phyloP scores from a whole-genome alignment of 2,329 filamentous ascomycete genomes.

The Ustulina deusta region DNA sequence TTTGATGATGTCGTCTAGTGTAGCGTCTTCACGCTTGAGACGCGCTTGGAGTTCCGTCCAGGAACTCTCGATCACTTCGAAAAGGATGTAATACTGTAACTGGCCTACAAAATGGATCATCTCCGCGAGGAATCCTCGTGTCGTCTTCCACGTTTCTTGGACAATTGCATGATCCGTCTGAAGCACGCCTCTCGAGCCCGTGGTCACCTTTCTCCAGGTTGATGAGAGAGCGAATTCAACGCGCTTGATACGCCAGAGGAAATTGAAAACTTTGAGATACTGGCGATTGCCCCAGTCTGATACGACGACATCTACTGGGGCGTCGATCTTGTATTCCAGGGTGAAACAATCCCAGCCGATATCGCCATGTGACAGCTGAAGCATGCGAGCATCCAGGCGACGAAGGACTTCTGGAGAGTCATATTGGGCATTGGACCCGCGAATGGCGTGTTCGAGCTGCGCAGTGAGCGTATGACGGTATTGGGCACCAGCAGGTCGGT shows the following conservation, averaged over 20 bases:
- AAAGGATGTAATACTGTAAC: constrained; percentile 97
- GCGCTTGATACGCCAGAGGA: constrained; percentile 97
- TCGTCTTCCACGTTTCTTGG: constrained; percentile 87
- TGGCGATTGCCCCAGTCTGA: constrained; percentile 96
- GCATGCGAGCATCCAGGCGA: constrained; percentile 95
- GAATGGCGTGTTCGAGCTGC: constrained; percentile 97
- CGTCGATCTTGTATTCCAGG: constrained; percentile 97
- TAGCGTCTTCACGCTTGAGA: constrained; percentile 86
- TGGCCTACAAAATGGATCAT: constrained; percentile 99
- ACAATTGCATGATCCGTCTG: constrained; percentile 77
- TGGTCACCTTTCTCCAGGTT: constrained; percentile 96
- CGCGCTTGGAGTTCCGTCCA: constrained; percentile 91
- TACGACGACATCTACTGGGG: constrained; percentile 95
- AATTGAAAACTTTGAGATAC: constrained; percentile 99
- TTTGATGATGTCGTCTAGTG: constrained; percentile 92
- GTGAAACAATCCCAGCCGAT: constrained; percentile 99
- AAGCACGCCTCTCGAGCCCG: constrained; percentile 90
- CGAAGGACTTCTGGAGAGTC: constrained; percentile 92
- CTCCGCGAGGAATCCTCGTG: constrained; percentile 88
- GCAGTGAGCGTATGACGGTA: constrained; percentile 97
- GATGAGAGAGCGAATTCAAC: constrained; percentile 93
- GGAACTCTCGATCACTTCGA: constrained; percentile 96
- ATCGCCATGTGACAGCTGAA: constrained; percentile 94
- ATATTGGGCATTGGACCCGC: constrained; percentile 96
- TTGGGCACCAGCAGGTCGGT: constrained; percentile 94